A percentile compares a stretch with the other conserved stretches of the same genome.
These are phyloP conservation scores for Actinomortierella wolfii DNA, from an alignment of 371 early-diverging fungal species.

Conservation along the genomic window DNA sequence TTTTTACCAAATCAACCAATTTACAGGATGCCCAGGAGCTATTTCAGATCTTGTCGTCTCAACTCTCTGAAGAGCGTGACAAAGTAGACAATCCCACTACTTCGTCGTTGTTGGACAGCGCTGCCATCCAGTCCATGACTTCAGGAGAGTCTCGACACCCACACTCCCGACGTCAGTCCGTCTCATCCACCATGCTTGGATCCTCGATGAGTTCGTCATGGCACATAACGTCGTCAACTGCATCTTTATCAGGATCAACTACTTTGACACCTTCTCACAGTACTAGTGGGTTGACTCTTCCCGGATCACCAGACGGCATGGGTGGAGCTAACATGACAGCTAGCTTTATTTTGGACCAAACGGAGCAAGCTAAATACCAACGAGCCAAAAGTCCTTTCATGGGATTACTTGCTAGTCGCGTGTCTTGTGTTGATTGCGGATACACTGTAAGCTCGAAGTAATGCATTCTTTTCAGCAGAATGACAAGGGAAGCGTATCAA, in stretches of 20 bases:
- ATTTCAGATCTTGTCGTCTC: slow-evolving; percentile 44
- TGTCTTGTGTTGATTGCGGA: slow-evolving; percentile 68
- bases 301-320: too few relatives aligned
- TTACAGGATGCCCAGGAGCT: slow-evolving; percentile 36
- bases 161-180: too few relatives aligned
- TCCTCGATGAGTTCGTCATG: too few relatives aligned
- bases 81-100: slow-evolving; percentile 42
- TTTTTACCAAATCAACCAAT: not conserved
- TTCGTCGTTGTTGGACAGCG: slow-evolving; percentile 34
- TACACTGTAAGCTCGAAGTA: slow-evolving; percentile 56
- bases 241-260: too few relatives aligned
- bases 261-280: too few relatives aligned
- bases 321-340: slow-evolving; percentile 7
- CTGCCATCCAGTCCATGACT: too few relatives aligned
- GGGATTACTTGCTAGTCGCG: slow-evolving; percentile 67
- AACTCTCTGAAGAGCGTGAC: slow-evolving; percentile 46
- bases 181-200: too few relatives aligned
- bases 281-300: too few relatives aligned
- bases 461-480: not conserved
- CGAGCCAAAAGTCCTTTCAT: slow-evolving; percentile 54
- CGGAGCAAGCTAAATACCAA: slow-evolving; percentile 25
- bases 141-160: too few relatives aligned
- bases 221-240: too few relatives aligned
- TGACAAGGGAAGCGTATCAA: too few relatives aligned
- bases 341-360: slow-evolving; percentile 16